phyloP scores from a whole-genome alignment of 805 yeast species.

The Myxozyma nipponensis region DNA sequence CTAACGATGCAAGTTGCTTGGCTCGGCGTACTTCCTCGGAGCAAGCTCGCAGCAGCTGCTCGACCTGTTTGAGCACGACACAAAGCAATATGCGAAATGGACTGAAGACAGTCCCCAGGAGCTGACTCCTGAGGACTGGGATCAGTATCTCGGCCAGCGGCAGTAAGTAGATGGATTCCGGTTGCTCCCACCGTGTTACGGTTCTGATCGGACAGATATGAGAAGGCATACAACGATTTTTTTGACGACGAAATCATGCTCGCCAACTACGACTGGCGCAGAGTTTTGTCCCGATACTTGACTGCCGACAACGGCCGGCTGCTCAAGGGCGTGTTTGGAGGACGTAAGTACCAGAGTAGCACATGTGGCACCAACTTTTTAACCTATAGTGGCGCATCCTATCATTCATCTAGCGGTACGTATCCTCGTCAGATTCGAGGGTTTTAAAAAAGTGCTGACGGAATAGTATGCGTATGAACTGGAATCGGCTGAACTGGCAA shows the following conservation, averaged over 20 bases:
- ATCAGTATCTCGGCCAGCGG: conserved; percentile 34
- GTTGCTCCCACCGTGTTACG: no score
- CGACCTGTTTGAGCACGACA: conserved; percentile 33
- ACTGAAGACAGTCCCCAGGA: conserved; percentile 41
- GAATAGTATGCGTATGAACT: conserved; percentile 37
- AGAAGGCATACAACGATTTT: conserved; percentile 39
- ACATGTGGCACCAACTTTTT: conserved; percentile 4
- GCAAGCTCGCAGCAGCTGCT: conserved; percentile 35
- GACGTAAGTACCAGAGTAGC: conserved; percentile 18
- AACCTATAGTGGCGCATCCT: conserved; percentile 34
- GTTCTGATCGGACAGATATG: conserved; percentile 30
- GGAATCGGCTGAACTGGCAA: conserved; percentile 37
- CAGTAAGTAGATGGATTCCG: conserved; percentile 13
- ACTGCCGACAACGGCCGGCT: conserved; percentile 22
- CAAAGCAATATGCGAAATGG: conserved; percentile 34
- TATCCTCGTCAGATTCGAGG: not conserved
- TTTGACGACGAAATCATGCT: conserved; percentile 40
- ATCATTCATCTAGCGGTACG: conserved; percentile 36
- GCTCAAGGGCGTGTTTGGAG: conserved; percentile 24
- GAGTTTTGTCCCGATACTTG: conserved; percentile 31
- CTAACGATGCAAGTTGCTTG: conserved; percentile 25
- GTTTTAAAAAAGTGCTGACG: no score
- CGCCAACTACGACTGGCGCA: conserved; percentile 36
- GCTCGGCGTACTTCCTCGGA: conserved; percentile 39
- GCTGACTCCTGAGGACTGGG: conserved; percentile 38